Conservation (phyloP, 306 rosid species). For the Argentina anserina region DNA sequence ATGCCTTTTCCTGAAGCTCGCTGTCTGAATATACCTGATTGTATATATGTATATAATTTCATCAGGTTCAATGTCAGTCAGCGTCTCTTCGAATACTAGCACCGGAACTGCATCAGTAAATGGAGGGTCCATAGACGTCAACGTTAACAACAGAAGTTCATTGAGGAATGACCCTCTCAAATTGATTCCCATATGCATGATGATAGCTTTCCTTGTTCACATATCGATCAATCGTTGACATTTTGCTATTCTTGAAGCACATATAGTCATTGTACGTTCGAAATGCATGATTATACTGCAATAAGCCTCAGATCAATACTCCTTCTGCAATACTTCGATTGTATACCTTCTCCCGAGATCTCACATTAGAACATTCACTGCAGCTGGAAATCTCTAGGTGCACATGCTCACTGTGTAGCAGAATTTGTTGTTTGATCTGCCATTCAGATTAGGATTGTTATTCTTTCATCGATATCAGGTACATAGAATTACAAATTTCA, state of each 20-base stretch:
- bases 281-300: neutral
- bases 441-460: neutral
- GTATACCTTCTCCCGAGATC: neutral
- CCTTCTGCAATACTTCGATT: neutral
- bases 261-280: neutral
- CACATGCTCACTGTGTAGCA: neutral
- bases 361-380: neutral
- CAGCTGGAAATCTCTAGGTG: neutral
- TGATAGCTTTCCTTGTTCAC: slow-evolving; percentile 37
- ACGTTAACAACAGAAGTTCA: slow-evolving; percentile 22
- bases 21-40: neutral
- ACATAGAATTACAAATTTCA: neutral
- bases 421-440: neutral
- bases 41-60: slow-evolving; percentile 8
- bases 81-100: slow-evolving; percentile 47
- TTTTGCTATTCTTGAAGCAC: neutral
- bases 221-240: slow-evolving; percentile 15
- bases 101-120: slow-evolving; percentile 51
- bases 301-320: neutral
- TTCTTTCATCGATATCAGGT: neutral
- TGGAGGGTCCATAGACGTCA: slow-evolving; percentile 37
- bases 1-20: neutral
- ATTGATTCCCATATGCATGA: slow-evolving; percentile 19
- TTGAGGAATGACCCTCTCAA: slow-evolving; percentile 23
- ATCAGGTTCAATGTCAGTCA: slow-evolving; percentile 53